Conservation (phyloP, 176 grass and related monocot species). For the Oryza glumipatula region DNA sequence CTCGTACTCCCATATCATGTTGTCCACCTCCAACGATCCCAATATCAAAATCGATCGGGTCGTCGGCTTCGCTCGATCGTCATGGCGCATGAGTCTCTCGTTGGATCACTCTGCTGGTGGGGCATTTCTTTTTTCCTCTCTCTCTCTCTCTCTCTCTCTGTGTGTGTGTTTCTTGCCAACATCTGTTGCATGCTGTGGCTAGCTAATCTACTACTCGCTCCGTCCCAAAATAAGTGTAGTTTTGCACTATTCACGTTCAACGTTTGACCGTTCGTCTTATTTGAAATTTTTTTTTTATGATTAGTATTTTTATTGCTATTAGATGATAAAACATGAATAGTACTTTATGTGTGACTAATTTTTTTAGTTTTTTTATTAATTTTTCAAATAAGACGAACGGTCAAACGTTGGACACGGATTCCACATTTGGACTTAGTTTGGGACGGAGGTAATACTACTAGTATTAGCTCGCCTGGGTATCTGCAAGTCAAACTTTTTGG, state of each 20-base stretch:
- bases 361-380: no score
- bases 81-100: neutral
- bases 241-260: no score
- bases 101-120: slow-evolving; percentile 17
- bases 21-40: neutral
- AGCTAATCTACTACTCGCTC: neutral
- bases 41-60: slow-evolving; percentile 3
- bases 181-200: neutral
- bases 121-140: neutral
- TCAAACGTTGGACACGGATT: no score
- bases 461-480: slow-evolving; percentile 14
- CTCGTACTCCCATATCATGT: neutral
- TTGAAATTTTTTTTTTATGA: no score
- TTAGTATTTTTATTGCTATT: no score
- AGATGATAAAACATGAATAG: no score
- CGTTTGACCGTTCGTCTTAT: no score
- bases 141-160: neutral
- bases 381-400: no score
- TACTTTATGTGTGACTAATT: no score
- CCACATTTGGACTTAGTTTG: no score
- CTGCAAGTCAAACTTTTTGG: slow-evolving; percentile 46
- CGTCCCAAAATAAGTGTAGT: no score
- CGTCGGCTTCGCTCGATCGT: neutral
- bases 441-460: no score
- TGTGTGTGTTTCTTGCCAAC: neutral